Conservation (phyloP, 345 rosid species). For the Arabidopsis suecica region DNA sequence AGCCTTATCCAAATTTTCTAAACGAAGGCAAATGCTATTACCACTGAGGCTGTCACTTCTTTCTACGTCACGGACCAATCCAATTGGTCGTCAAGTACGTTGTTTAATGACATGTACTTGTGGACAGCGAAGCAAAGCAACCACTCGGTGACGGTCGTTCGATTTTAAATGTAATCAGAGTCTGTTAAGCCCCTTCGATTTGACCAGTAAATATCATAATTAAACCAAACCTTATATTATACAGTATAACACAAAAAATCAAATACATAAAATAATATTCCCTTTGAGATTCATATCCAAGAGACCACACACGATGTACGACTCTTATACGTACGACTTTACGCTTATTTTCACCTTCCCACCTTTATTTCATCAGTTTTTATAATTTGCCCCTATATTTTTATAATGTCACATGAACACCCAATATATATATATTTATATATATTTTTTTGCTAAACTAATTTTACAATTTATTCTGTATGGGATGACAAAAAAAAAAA, state of each 20-base stretch:
- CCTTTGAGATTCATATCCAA: constrained; percentile 39
- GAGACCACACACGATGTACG: constrained; percentile 40
- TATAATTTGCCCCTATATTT: background rate
- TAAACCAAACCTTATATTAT: background rate
- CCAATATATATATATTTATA: background rate
- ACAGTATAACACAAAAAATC: background rate
- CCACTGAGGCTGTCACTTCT: constrained; percentile 30
- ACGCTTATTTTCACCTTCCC: background rate
- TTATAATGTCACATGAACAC: background rate
- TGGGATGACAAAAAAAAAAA: too few relatives aligned
- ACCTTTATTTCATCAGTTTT: background rate
- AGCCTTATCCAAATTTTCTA: constrained; percentile 48
- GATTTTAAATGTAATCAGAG: background rate
- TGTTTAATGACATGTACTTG: constrained; percentile 28
- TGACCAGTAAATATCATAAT: constrained; percentile 30
- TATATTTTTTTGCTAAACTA: background rate
- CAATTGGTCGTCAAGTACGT: constrained; percentile 30
- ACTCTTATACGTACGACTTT: constrained; percentile 27
- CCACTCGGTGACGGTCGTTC: constrained; percentile 40
- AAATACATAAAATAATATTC: constrained; percentile 33
- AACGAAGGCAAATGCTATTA: constrained; percentile 2
- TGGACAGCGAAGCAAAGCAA: constrained; percentile 36
- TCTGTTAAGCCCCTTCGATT: constrained; percentile 17
- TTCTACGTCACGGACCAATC: constrained; percentile 26
- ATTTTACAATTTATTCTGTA: too few relatives aligned